Percentiles rank a stretch among this genome's conserved stretches.
phyloP scores from a whole-genome alignment of 495 filamentous ascomycete genomes.

The Pyronema omphalodes region DNA sequence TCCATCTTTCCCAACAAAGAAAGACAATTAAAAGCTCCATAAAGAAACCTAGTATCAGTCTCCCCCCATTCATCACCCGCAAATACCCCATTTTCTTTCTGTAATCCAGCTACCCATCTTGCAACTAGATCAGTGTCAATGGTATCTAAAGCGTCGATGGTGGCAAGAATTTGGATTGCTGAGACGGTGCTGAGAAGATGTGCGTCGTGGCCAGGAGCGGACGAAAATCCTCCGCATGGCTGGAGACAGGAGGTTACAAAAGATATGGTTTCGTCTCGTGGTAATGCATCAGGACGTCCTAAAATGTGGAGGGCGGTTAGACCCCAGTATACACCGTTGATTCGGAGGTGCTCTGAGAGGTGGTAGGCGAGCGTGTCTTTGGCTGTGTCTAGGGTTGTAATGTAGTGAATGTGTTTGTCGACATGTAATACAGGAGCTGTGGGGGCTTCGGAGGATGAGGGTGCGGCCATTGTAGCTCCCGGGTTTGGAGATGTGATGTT shows the following conservation, averaged over 20 bases:
- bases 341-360: constrained; percentile 85
- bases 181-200: constrained; percentile 91
- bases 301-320: constrained; percentile 75
- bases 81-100: constrained; percentile 66
- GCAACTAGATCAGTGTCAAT: constrained; percentile 36
- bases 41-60: constrained; percentile 83
- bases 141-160: constrained; percentile 64
- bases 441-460: not conserved
- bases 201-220: constrained; percentile 82
- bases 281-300: constrained; percentile 56
- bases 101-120: constrained; percentile 48
- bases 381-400: constrained; percentile 74
- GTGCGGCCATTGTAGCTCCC: too few species aligned
- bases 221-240: constrained; percentile 51
- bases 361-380: constrained; percentile 93
- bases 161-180: constrained; percentile 77
- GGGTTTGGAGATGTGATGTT: too few species aligned
- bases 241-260: constrained; percentile 86
- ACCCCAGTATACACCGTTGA: constrained; percentile 95
- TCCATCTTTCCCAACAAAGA: constrained; percentile 56
- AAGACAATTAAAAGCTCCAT: constrained; percentile 68
- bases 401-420: constrained; percentile 77
- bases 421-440: constrained; percentile 14
- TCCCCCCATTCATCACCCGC: constrained; percentile 93
- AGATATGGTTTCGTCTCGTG: constrained; percentile 62